A percentile compares a stretch with the other conserved stretches of the same genome.
phyloP scores from a whole-genome alignment of 441 rosid genomes.

The Erysimum pusillum region DNA sequence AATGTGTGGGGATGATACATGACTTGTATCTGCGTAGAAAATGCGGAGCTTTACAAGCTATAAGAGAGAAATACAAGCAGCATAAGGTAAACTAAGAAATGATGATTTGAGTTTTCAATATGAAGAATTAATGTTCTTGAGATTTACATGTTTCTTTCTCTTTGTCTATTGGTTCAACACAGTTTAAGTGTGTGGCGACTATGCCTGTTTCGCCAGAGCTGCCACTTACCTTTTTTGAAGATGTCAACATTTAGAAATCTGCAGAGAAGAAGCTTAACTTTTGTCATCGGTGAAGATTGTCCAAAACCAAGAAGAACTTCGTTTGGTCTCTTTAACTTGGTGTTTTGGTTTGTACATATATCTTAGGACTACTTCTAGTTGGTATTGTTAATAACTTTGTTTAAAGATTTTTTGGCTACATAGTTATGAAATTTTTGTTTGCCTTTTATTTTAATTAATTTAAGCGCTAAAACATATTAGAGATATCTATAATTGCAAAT shows the following conservation, averaged over 20 bases:
- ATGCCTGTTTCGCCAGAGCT: slow-evolving; percentile 57
- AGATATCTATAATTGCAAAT: no score
- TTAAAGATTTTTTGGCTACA: slow-evolving; percentile 8
- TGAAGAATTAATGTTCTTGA: slow-evolving; percentile 11
- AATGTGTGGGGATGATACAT: slow-evolving; percentile 64
- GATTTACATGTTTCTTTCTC: not conserved
- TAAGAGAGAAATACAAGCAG: slow-evolving; percentile 81
- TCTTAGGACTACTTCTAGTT: slow-evolving; percentile 12
- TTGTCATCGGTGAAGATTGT: not conserved
- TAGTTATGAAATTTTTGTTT: not conserved
- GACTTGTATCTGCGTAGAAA: slow-evolving; percentile 71
- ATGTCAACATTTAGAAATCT: slow-evolving; percentile 40
- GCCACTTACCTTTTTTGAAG: slow-evolving; percentile 60
- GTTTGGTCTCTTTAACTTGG: not conserved
- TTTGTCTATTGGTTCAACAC: not conserved
- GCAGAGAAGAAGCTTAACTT: not conserved
- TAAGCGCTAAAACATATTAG: no score
- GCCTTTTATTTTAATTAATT: no score
- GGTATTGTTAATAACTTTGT: not conserved
- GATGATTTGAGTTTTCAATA: slow-evolving; percentile 4
- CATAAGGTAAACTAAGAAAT: slow-evolving; percentile 59
- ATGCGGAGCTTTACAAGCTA: slow-evolving; percentile 64
- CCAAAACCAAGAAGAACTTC: slow-evolving; percentile 15
- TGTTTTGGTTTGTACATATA: slow-evolving; percentile 32
- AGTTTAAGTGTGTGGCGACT: slow-evolving; percentile 38